phyloP scores from a whole-genome alignment of 208 protist genomes.

The Trypanosoma melophagium region DNA sequence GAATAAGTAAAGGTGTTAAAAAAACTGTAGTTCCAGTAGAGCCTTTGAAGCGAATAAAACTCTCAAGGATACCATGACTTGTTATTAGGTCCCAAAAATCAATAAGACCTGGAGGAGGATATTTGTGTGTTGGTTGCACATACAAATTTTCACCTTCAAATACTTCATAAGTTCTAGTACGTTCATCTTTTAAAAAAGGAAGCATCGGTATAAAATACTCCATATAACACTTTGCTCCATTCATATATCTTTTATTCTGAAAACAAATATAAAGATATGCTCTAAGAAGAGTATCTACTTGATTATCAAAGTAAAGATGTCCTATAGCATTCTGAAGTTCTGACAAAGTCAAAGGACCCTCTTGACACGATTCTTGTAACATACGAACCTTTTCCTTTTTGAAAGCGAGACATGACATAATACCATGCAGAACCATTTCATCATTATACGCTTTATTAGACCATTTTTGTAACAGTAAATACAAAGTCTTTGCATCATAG shows the following conservation, averaged over 20 bases:
- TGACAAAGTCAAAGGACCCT: neutral
- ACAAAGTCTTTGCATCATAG: slow-evolving; percentile 3
- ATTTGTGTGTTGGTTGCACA: neutral
- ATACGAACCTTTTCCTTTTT: slow-evolving; percentile 14
- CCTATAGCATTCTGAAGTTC: slow-evolving; percentile 24
- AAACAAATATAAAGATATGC: slow-evolving; percentile 27
- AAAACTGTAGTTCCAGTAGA: slow-evolving; percentile 19
- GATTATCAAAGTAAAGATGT: slow-evolving; percentile 28
- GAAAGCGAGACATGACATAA: slow-evolving; percentile 20
- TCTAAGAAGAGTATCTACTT: slow-evolving; percentile 20
- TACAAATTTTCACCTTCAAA: slow-evolving; percentile 19
- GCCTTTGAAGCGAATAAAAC: slow-evolving; percentile 19
- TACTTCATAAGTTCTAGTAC: slow-evolving; percentile 15
- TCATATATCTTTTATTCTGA: slow-evolving; percentile 18
- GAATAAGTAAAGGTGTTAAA: slow-evolving; percentile 27
- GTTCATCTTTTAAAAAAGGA: slow-evolving; percentile 8
- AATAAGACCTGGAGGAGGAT: slow-evolving; percentile 23
- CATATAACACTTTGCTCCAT: slow-evolving; percentile 26
- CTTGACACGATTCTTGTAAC: slow-evolving; percentile 22
- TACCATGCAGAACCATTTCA: slow-evolving; percentile 20
- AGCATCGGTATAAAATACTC: slow-evolving; percentile 29
- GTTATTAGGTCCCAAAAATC: slow-evolving; percentile 34
- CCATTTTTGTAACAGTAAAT: slow-evolving; percentile 22
- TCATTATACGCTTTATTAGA: slow-evolving; percentile 13
- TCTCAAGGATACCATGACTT: slow-evolving; percentile 21